These are phyloP conservation scores for Coemansia sp. DNA, from an alignment of 192 early-diverging fungal species.

Conservation along the genomic window DNA sequence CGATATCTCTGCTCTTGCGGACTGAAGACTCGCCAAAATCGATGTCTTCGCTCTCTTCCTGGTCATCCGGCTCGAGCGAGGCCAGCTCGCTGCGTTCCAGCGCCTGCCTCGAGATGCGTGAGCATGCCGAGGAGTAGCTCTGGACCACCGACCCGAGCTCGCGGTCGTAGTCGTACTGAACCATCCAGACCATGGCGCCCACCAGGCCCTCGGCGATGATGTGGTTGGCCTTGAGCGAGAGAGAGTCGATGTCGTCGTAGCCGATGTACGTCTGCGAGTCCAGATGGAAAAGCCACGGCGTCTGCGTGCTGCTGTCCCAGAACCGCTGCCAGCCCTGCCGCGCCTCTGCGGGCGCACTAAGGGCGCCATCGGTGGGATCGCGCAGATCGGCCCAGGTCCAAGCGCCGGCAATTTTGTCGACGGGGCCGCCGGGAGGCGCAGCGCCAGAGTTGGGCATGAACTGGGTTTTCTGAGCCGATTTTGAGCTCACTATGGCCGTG, in stretches of 20 bases:
- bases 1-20: neutral
- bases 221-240: constrained; percentile 59
- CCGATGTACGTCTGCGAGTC: constrained; percentile 61
- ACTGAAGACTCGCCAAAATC: neutral
- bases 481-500: constrained; percentile 20
- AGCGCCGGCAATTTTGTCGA: constrained; percentile 43
- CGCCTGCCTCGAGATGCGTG: constrained; percentile 18
- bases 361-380: constrained; percentile 32
- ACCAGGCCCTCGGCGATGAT: constrained; percentile 52
- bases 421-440: constrained; percentile 38
- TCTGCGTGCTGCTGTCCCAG: constrained; percentile 61
- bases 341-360: constrained; percentile 18
- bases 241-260: constrained; percentile 65
- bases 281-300: constrained; percentile 70
- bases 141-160: constrained; percentile 54
- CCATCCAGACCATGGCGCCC: constrained; percentile 72
- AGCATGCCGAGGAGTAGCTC: constrained; percentile 26
- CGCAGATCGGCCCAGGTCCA: constrained; percentile 51
- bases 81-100: neutral
- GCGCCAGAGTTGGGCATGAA: constrained; percentile 37
- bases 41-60: neutral
- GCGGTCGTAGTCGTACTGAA: constrained; percentile 60
- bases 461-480: constrained; percentile 13
- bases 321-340: constrained; percentile 59
- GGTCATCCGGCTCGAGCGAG: neutral